A percentile compares a stretch with the other conserved stretches of the same genome.
Evolutionary conservation across 805 yeast species (phyloP).

Genomic region (Cyberlindnera bimundalis): DNA sequence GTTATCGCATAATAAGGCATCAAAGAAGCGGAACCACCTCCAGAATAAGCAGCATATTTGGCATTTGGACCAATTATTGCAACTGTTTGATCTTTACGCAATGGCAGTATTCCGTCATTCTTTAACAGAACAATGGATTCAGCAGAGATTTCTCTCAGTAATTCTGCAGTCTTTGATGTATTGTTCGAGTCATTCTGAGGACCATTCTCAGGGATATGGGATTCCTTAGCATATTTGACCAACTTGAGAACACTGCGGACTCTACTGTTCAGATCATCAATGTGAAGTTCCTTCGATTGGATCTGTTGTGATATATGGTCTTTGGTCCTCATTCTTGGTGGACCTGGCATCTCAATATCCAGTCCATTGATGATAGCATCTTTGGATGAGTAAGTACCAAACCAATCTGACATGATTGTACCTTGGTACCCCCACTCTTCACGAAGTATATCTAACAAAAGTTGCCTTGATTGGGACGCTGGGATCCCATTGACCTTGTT

Average conservation of each 20-base stretch:
- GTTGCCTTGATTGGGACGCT: constrained; percentile 42
- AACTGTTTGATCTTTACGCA: constrained; percentile 38
- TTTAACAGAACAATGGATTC: constrained; percentile 56
- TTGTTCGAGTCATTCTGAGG: constrained; percentile 34
- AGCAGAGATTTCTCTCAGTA: constrained; percentile 42
- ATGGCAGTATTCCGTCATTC: constrained; percentile 45
- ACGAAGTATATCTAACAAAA: constrained; percentile 46
- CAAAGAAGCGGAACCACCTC: constrained; percentile 63
- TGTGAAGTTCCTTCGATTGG: constrained; percentile 36
- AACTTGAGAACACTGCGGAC: constrained; percentile 47
- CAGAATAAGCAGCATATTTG: constrained; percentile 45
- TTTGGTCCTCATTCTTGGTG: constrained; percentile 42
- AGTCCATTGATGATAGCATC: constrained; percentile 52
- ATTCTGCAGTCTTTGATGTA: constrained; percentile 42
- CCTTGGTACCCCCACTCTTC: constrained; percentile 59
- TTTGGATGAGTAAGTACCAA: constrained; percentile 48
- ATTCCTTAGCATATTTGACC: constrained; percentile 40
- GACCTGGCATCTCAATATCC: constrained; percentile 69
- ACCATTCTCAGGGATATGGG: constrained; percentile 33
- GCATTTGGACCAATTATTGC: constrained; percentile 64
- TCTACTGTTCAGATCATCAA: constrained; percentile 44
- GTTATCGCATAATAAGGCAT: constrained; percentile 44
- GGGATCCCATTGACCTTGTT: constrained; percentile 62
- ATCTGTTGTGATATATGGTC: constrained; percentile 41
- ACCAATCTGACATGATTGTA: constrained; percentile 61